Evolutionary conservation across 2,329 filamentous ascomycete genomes (phyloP).

Genomic region (Exophiala aquamarina): DNA sequence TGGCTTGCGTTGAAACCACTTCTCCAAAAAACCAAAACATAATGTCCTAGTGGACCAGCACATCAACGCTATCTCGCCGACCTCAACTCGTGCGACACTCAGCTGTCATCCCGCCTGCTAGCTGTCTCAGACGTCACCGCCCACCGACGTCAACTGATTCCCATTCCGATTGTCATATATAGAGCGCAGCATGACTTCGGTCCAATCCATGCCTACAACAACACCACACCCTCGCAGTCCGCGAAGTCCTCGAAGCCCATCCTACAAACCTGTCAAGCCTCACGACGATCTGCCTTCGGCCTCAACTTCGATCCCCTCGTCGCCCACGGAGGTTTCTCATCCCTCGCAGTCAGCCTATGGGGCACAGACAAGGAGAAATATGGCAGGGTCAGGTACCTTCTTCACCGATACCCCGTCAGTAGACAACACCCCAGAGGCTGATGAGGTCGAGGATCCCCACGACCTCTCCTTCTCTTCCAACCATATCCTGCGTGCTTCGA

Average conservation of each 20-base stretch:
- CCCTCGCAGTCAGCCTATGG: conserved; percentile 6
- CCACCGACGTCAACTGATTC: not conserved
- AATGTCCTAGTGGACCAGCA: too few species aligned
- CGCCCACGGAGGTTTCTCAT: conserved; percentile 7
- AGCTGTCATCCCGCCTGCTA: conserved; percentile 9
- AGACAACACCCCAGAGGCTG: conserved; percentile 10
- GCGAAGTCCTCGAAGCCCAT: not conserved
- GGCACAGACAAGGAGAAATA: conserved; percentile 3
- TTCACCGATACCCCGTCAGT: conserved; percentile 16
- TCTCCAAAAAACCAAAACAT: too few species aligned
- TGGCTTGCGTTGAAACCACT: too few species aligned
- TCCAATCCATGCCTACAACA: not conserved
- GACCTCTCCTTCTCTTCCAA: conserved; percentile 78
- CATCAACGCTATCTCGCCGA: conserved; percentile 5
- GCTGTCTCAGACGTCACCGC: conserved; percentile 16
- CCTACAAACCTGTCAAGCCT: not conserved
- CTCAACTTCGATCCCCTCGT: conserved; percentile 8
- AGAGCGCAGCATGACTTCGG: not conserved
- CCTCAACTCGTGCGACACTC: conserved; percentile 22
- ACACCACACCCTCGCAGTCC: not conserved
- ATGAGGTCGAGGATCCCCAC: conserved; percentile 65
- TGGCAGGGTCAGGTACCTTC: conserved; percentile 18
- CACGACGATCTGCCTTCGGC: not conserved
- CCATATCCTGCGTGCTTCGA: conserved; percentile 79
- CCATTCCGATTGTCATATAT: not conserved